Base-by-base conservation (phyloP, 2,329 filamentous ascomycete genomes). In the Aspergillus sp. region DNA sequence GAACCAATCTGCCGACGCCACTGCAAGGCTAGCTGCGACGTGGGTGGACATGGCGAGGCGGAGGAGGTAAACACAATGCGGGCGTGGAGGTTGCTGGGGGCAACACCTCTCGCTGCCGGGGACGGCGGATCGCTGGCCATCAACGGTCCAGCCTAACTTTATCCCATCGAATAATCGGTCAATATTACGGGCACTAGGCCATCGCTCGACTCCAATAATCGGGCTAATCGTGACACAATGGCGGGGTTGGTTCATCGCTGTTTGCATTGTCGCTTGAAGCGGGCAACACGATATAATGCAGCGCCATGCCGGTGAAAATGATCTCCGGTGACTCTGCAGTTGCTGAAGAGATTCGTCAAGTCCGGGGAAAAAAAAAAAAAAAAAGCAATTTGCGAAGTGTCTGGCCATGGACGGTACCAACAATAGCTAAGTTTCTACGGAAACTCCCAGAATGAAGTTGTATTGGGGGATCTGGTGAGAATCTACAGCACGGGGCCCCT, bases 1-100 rank as follows among this genome's bases (percentile, higher is more conserved):
- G 57, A 63, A 53, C 52, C 56, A 58, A 63, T 66, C 59, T 50
- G 57, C 55, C 59, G 55, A 60, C 59, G 59, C 57, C 58, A 58
- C 60, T 62, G 55, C 57, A 59, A 57, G 57, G 58, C 54, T 55
- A 31, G 27, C 27, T 54, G 66, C 66, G 66, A 68, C 40, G 56
- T 67, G 66, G 64, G 51, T 56, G 58, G 50, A 47, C 53, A 37
- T 61, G 41, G 45, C 43, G 59, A 62, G 62, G 62, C 56, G 60
- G 62, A 61, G 64, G 64, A 63, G 67, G 56, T 72, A 73, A 73
- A 73, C 70, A 73, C 61, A 57, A 62, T 68, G 64, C 64, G 63
- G 64, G 58, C 55, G 62, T 59, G 45, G 58, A 54, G 55, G 70
- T 72, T 72, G 70, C 67, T 60, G 61, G 62, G 68, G 70, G 70